Evolutionary conservation across 257 asterid genomes (phyloP).

Genomic region (Gentiana straminea): DNA sequence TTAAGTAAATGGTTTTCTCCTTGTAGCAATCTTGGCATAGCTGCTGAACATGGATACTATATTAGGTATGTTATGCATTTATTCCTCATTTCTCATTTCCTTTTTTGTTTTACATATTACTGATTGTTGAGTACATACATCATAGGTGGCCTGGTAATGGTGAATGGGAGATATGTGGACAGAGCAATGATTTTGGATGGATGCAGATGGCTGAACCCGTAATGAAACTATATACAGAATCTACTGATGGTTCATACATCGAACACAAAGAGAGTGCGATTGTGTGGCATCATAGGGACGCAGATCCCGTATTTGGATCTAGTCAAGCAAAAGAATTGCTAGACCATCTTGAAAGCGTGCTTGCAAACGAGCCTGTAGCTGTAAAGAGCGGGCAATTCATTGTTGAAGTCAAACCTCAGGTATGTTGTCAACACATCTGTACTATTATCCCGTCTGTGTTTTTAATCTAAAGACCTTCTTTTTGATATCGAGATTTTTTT

Average conservation of each 20-base stretch:
- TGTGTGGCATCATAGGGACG: constrained; percentile 44
- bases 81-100: background rate
- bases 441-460: background rate
- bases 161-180: constrained; percentile 34
- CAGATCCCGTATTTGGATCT: constrained; percentile 42
- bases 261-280: constrained; percentile 40
- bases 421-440: constrained; percentile 4
- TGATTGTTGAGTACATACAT: background rate
- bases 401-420: constrained; percentile 51
- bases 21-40: constrained; percentile 36
- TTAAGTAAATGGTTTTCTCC: constrained; percentile 38
- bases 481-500: background rate
- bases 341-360: constrained; percentile 44
- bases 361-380: constrained; percentile 40
- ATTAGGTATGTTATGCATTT: constrained; percentile 19
- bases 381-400: constrained; percentile 45
- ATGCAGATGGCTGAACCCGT: constrained; percentile 40
- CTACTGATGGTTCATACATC: constrained; percentile 40
- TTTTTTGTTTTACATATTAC: too few species aligned
- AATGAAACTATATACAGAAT: constrained; percentile 37
- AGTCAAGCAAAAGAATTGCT: constrained; percentile 44
- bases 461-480: background rate
- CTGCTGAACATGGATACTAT: constrained; percentile 43
- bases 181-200: constrained; percentile 35
- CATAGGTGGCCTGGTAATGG: constrained; percentile 26